Evolutionary conservation across 2,329 filamentous ascomycete genomes (phyloP).

Genomic region (Ophiostoma angusticollis): DNA sequence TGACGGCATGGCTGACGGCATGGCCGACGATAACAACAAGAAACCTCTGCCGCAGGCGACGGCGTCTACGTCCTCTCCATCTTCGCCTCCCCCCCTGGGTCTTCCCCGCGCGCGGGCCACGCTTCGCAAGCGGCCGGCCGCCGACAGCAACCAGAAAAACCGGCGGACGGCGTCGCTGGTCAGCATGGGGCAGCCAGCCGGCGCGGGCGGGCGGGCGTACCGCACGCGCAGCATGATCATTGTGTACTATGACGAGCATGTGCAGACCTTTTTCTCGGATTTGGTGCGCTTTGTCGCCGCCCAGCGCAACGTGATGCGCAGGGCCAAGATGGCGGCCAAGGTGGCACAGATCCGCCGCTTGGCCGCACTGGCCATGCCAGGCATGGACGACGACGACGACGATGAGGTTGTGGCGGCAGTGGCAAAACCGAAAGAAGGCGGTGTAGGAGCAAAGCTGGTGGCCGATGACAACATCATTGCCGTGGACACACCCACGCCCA

Average conservation of each 20-base stretch:
- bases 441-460: not conserved
- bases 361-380: conserved; percentile 45
- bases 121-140: conserved; percentile 35
- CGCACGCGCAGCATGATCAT: conserved; percentile 65
- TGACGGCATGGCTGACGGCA: conserved; percentile 6
- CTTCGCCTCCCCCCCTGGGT: too few relatives aligned
- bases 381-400: conserved; percentile 32
- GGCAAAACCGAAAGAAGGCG: too few relatives aligned
- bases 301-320: conserved; percentile 72
- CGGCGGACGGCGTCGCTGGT: conserved; percentile 39
- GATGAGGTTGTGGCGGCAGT: not conserved
- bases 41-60: not conserved
- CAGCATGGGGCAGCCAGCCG: too few relatives aligned
- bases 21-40: not conserved
- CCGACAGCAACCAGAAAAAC: too few relatives aligned
- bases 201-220: conserved; percentile 40
- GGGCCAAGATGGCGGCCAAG: conserved; percentile 72
- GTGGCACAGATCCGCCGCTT: conserved; percentile 52
- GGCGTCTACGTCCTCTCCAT: too few relatives aligned
- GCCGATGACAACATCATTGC: not conserved
- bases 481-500: not conserved
- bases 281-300: conserved; percentile 71
- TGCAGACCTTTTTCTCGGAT: conserved; percentile 71
- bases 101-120: conserved; percentile 34
- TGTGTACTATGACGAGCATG: conserved; percentile 84